phyloP scores from a whole-genome alignment of 2,329 filamentous ascomycete genomes.

The Pezicula rhizophila region DNA sequence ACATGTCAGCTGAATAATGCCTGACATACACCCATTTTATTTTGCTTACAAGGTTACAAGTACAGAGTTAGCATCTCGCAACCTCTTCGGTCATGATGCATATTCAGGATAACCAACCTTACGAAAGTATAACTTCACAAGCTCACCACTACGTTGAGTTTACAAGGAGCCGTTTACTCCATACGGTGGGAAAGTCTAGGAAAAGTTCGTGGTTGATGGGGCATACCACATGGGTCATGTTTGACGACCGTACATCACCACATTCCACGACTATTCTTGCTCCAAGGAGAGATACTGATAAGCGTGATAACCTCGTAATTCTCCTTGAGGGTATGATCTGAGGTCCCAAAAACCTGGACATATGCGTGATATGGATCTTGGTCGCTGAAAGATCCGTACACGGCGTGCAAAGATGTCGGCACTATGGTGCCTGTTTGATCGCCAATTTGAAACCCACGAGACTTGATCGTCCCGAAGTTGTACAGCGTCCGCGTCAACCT shows the following conservation, averaged over 20 bases:
- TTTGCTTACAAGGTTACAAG: background rate
- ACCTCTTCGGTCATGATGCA: background rate
- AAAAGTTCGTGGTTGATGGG: background rate
- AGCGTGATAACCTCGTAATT: background rate
- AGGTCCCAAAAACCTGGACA: background rate
- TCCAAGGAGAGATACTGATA: background rate
- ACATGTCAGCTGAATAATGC: background rate
- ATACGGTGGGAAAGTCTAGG: background rate
- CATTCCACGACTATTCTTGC: background rate
- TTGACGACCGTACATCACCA: background rate
- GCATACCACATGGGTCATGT: background rate
- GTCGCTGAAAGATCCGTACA: conserved; percentile 1
- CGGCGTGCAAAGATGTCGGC: background rate
- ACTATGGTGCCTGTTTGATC: background rate
- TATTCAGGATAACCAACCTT: background rate
- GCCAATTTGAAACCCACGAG: background rate
- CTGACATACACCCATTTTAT: background rate
- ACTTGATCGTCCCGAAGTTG: background rate
- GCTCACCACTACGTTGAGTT: background rate
- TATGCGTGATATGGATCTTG: background rate
- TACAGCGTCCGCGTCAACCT: background rate
- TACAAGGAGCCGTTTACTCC: background rate
- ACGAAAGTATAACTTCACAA: background rate
- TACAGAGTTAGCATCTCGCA: background rate
- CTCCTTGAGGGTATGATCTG: background rate